These are phyloP conservation scores for Fusarium sp. DNA, from an alignment of 2,329 filamentous ascomycete genomes.

Conservation along the genomic window DNA sequence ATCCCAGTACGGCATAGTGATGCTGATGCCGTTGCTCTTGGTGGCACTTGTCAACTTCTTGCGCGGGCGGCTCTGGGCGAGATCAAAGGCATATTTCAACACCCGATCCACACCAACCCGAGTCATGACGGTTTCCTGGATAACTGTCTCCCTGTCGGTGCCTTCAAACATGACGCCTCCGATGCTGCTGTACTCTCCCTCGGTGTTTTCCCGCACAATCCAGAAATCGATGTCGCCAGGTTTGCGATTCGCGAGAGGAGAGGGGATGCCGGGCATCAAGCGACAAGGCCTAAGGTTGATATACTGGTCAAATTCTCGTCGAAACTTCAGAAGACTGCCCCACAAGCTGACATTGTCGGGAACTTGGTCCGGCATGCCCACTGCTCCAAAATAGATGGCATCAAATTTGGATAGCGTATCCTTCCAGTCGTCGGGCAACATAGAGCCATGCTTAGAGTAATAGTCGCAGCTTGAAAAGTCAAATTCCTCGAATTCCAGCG, in stretches of 20 bases:
- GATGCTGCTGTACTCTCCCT: constrained; percentile 78
- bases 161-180: constrained; percentile 74
- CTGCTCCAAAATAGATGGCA: constrained; percentile 79
- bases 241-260: constrained; percentile 67
- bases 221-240: constrained; percentile 77
- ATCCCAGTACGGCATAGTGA: constrained; percentile 80
- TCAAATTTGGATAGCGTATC: constrained; percentile 72
- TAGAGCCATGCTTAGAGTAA: constrained; percentile 61
- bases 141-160: constrained; percentile 72
- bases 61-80: constrained; percentile 69
- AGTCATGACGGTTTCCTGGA: constrained; percentile 76
- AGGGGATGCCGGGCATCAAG: constrained; percentile 72
- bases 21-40: constrained; percentile 77
- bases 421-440: constrained; percentile 63
- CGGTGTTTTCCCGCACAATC: constrained; percentile 77
- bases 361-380: constrained; percentile 69
- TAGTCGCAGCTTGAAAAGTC: constrained; percentile 78
- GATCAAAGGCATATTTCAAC: constrained; percentile 76
- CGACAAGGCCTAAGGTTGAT: constrained; percentile 77
- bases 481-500: constrained; percentile 73
- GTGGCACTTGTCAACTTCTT: constrained; percentile 77
- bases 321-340: constrained; percentile 77
- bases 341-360: constrained; percentile 79
- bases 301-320: constrained; percentile 78
- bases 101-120: constrained; percentile 73